Percentiles rank a stretch among this genome's conserved stretches.
These are phyloP conservation scores for Plicaturopsis crispa DNA, from an alignment of 768 basidiomycete species.

Conservation along the genomic window DNA sequence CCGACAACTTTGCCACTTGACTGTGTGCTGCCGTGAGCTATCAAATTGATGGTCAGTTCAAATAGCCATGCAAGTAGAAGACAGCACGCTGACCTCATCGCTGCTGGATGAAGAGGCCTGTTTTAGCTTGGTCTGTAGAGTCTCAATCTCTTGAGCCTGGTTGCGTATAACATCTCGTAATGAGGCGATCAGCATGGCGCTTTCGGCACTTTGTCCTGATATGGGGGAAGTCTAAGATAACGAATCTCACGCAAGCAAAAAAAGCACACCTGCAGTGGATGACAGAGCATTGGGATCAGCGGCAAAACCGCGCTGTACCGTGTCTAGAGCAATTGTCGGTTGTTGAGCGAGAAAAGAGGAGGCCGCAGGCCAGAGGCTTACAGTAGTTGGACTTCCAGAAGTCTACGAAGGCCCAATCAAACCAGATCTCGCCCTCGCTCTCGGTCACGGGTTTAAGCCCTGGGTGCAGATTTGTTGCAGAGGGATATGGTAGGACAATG, in stretches of 20 bases:
- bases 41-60: neutral
- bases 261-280: conserved; percentile 45
- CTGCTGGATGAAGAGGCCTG: conserved; percentile 21
- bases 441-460: conserved; percentile 29
- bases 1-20: conserved; percentile 38
- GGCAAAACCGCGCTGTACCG: conserved; percentile 66
- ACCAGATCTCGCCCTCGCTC: conserved; percentile 87
- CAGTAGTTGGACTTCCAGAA: conserved; percentile 99
- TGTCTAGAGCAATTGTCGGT: conserved; percentile 36
- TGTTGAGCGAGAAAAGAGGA: no score
- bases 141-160: conserved; percentile 76
- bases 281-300: conserved; percentile 62
- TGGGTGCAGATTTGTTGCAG: conserved; percentile 21
- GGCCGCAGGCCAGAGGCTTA: conserved; percentile 30
- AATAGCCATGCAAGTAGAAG: neutral
- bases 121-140: conserved; percentile 54
- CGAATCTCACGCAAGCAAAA: neutral
- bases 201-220: conserved; percentile 64
- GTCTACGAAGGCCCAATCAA: conserved; percentile 97
- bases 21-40: conserved; percentile 39
- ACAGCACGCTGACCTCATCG: conserved; percentile 27
- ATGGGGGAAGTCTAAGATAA: conserved; percentile 4
- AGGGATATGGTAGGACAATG: conserved; percentile 55
- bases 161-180: conserved; percentile 76
- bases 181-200: conserved; percentile 74